A percentile compares a stretch with the other conserved stretches of the same genome.
phyloP scores from a whole-genome alignment of 2,329 filamentous ascomycete genomes.

The Scolecobasidium constrictum region DNA sequence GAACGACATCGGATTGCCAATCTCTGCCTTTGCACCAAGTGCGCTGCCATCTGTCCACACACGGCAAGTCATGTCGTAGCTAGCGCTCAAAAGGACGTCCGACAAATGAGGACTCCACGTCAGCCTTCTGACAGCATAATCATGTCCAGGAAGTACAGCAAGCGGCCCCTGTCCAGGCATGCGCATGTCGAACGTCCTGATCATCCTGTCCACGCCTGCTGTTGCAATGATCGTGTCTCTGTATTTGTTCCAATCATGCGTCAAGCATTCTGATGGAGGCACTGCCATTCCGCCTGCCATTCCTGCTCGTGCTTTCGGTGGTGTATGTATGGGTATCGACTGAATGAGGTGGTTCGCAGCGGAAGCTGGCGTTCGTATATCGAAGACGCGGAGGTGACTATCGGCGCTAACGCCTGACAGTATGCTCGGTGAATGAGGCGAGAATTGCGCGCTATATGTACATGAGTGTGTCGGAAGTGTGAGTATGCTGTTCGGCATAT shows the following conservation, averaged over 20 bases:
- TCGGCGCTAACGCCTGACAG: slow-evolving; percentile 84
- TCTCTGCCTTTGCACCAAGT: slow-evolving; percentile 28
- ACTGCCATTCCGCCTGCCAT: slow-evolving; percentile 28
- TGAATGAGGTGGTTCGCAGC: slow-evolving; percentile 80
- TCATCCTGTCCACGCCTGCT: slow-evolving; percentile 74
- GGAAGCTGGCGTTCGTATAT: slow-evolving; percentile 75
- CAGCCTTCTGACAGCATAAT: slow-evolving; percentile 78
- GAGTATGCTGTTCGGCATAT: slow-evolving; percentile 59
- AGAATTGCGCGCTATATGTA: slow-evolving; percentile 88
- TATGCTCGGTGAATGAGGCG: slow-evolving; percentile 74
- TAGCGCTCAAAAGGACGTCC: slow-evolving; percentile 76
- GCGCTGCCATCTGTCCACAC: slow-evolving; percentile 78
- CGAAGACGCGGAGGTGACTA: slow-evolving; percentile 80
- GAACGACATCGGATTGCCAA: slow-evolving; percentile 26
- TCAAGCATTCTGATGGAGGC: slow-evolving; percentile 73
- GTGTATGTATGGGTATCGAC: slow-evolving; percentile 72
- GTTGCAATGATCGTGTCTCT: slow-evolving; percentile 73
- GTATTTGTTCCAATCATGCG: slow-evolving; percentile 99
- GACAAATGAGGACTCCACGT: slow-evolving; percentile 92
- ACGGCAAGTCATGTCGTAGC: slow-evolving; percentile 96
- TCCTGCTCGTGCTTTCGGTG: slow-evolving; percentile 41
- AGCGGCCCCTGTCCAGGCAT: slow-evolving; percentile 57
- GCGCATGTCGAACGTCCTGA: slow-evolving; percentile 85
- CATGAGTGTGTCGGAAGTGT: slow-evolving; percentile 88
- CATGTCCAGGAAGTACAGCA: slow-evolving; percentile 68